Base-by-base conservation (phyloP, 2,329 filamentous ascomycete species). In the Ambrosiella xylebori region DNA sequence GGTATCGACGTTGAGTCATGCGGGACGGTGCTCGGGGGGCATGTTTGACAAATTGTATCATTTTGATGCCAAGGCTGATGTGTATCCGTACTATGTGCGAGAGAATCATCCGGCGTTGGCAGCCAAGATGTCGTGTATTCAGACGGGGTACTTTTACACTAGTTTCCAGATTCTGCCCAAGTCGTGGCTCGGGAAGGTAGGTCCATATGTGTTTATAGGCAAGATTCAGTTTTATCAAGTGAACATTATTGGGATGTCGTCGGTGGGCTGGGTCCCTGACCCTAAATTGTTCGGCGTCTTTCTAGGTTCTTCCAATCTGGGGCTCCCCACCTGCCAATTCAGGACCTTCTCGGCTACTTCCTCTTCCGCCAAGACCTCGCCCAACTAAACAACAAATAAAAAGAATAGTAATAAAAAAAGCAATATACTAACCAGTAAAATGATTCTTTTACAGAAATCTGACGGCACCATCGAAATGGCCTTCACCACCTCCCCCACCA, bases 61-160 rank as follows among this genome's bases (percentile, higher is more conserved):
- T 63, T 76, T 73, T 57, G 76, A 79, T 64, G 64, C 71, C 7
- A 79, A 80, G 65, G 76, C 76, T 1, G 74, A 76, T 50, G 64
- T 76, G 13, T 76, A 76, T 36, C 74, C 74, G 0, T 56, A 65
- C 11, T 76, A 77, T 47, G 73, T 76, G 2, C 61, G 66, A 7
- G 68, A 68, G 2, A 71, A 64, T 3, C 69, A 76, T 61, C 72
- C 74, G 0, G 63, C 62, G 3, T 64, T 79, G 38, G 73, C 72
- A 6, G 66, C 65, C 56, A 79, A 78, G 66, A 75, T 74, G 70
- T 75, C 71, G 5, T 76, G 71, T 64, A 71, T 77, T 19, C 74
- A 77, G 7, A 77, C 74, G 0, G 75, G 75, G 0, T 76, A 64
- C 62, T 76, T 76, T 57, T 74, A 65, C 47, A 73, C 70, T 0